Evolutionary conservation across 345 rosid genomes (phyloP).

Genomic region (Clarkia xantiana): DNA sequence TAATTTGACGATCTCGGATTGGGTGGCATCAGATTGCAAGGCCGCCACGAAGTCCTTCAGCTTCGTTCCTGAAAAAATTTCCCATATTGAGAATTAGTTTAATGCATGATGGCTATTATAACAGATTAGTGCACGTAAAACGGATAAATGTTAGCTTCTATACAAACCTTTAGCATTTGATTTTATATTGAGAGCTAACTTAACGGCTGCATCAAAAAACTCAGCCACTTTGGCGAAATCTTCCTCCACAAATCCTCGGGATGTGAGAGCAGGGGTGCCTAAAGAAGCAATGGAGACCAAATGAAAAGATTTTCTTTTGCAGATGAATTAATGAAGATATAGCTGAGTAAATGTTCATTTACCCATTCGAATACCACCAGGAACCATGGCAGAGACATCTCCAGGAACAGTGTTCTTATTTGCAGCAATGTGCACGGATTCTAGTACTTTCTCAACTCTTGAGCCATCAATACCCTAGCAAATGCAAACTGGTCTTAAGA

Average conservation of each 20-base stretch:
- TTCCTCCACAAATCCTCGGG: slow-evolving; percentile 79
- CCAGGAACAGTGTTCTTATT: slow-evolving; percentile 95
- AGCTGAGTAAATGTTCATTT: slow-evolving; percentile 9
- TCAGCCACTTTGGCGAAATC: slow-evolving; percentile 88
- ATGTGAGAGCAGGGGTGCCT: slow-evolving; percentile 97
- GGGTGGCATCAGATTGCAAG: slow-evolving; percentile 42
- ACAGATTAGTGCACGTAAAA: too few species aligned
- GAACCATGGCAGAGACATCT: slow-evolving; percentile 98
- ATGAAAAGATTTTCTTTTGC: not conserved
- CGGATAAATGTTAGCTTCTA: not conserved
- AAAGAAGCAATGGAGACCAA: slow-evolving; percentile 12
- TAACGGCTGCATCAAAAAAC: slow-evolving; percentile 72
- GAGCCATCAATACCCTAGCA: slow-evolving; percentile 84
- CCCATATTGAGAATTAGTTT: too few species aligned
- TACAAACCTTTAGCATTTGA: slow-evolving; percentile 46
- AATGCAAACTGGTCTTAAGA: not conserved
- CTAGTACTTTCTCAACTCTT: slow-evolving; percentile 87
- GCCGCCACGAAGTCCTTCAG: slow-evolving; percentile 74
- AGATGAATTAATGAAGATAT: slow-evolving; percentile 4
- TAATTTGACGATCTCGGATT: slow-evolving; percentile 56
- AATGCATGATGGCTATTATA: too few species aligned
- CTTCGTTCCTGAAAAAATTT: slow-evolving; percentile 44
- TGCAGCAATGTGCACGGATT: slow-evolving; percentile 82
- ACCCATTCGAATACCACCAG: slow-evolving; percentile 98
- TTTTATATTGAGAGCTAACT: slow-evolving; percentile 68